A percentile compares a stretch with the other conserved stretches of the same genome.
Evolutionary conservation across 345 rosid genomes (phyloP).

Genomic region (Crucihimalaya himalaica): DNA sequence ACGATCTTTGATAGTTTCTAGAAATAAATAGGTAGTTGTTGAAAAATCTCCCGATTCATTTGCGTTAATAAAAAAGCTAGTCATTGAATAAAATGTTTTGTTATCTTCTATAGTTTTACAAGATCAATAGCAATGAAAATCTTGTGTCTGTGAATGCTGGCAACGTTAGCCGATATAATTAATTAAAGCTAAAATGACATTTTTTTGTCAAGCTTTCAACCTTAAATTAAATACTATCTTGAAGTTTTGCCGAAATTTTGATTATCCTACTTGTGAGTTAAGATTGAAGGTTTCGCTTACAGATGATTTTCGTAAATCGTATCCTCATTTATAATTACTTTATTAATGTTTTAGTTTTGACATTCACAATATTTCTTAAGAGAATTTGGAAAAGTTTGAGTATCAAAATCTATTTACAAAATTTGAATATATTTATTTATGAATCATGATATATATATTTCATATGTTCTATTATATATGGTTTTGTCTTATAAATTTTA

Average conservation of each 20-base stretch:
- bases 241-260: no score
- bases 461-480: background rate
- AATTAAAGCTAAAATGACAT: background rate
- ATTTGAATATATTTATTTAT: background rate
- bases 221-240: no score
- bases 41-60: background rate
- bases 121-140: background rate
- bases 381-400: background rate
- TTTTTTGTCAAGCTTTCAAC: background rate
- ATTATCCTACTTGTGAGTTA: no score
- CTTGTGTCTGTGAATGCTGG: background rate
- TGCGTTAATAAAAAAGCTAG: background rate
- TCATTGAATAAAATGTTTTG: background rate
- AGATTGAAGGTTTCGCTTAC: no score
- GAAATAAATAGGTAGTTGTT: background rate
- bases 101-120: background rate
- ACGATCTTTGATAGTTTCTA: slow-evolving; percentile 3
- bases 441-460: background rate
- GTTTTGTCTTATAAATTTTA: background rate
- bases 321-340: background rate
- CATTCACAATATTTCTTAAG: background rate
- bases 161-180: background rate
- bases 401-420: background rate
- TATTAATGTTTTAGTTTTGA: background rate
- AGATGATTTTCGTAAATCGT: no score